phyloP scores from a whole-genome alignment of 2,329 filamentous ascomycete genomes.

The Drechslerella coelobrocha region DNA sequence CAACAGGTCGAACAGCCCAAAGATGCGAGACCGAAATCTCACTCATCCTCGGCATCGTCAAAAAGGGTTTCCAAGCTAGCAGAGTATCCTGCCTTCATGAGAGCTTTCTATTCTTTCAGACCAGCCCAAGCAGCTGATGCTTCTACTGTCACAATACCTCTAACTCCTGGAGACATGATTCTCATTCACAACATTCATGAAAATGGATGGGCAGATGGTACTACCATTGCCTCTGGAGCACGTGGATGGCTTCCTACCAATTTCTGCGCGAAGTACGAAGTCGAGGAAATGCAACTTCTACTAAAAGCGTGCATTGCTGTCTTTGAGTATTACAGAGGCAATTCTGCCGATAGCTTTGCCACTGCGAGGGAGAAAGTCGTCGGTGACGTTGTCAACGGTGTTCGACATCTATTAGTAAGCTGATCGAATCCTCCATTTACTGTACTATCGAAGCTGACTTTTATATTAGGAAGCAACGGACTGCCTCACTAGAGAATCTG shows the following conservation, averaged over 20 bases:
- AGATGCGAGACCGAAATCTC: constrained; percentile 35
- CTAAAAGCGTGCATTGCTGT: constrained; percentile 67
- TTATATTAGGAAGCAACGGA: constrained; percentile 76
- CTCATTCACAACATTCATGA: constrained; percentile 95
- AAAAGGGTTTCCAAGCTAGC: constrained; percentile 29
- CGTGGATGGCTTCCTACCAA: constrained; percentile 97
- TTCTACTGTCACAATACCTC: constrained; percentile 78
- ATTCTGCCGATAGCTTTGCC: constrained; percentile 48
- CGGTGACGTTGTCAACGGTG: constrained; percentile 71
- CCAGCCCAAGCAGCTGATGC: constrained; percentile 77
- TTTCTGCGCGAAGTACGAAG: constrained; percentile 95
- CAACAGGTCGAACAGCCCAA: not conserved
- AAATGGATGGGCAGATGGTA: constrained; percentile 98
- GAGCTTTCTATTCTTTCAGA: constrained; percentile 91
- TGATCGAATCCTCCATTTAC: constrained; percentile 9
- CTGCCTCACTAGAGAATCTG: constrained; percentile 82
- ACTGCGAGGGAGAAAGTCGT: constrained; percentile 52
- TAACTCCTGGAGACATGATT: constrained; percentile 90
- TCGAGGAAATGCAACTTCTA: constrained; percentile 81
- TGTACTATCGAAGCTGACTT: constrained; percentile 26
- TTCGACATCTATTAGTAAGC: constrained; percentile 85
- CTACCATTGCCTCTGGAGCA: constrained; percentile 80
- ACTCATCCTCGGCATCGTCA: constrained; percentile 27
- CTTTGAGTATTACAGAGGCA: constrained; percentile 54
- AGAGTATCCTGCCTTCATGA: constrained; percentile 68